Evolutionary conservation across 192 early-diverging fungal genomes (phyloP), one percentile per base, ranked within the genome.

Genomic region (Coemansia asiatica): DNA sequence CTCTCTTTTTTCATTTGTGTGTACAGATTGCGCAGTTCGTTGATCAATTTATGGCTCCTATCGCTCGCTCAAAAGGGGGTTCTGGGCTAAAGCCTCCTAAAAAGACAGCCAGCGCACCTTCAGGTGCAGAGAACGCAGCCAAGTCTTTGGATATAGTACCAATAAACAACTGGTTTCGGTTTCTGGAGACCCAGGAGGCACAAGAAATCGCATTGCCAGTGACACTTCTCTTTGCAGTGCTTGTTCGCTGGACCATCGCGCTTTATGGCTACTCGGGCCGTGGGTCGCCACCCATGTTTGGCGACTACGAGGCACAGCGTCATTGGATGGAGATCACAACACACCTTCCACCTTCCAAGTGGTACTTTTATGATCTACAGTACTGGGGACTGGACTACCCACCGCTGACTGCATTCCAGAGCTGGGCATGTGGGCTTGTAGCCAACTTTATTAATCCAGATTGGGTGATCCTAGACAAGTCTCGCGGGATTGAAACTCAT

Each of bases 361-460:
- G 97, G 97, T 99, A 99, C 72, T 83, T 83, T 26, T 93, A 95
- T 76, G 87, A 92, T 59, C 83, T 92, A 25, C 63, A 88, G 51
- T 96, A 95, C 85, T 99, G 95, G 92, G 95, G 95, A 1, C 84
- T 99, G 50, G 97, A 99, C 81, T 99, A 99, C 74, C 95, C 97
- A 48, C 95, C 94, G 0, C 76, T 99, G 49, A 96, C 97, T 5
- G 97, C 97, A 15, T 97, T 92, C 75, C 90, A 94, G 64, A 91
- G 89, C 69, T 95, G 89, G 91, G 33, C 94, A 19, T 90, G 94
- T 74, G 95, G 93, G 4, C 69, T 56, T 26, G 82, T 95, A 21
- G 95, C 92, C 8, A 74, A 84, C 60, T 47, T 60, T 50, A 88
- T 96, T 60, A 86, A 96, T 63, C 88, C 94, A 6, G 72, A 73